These are phyloP conservation scores for Gossypium australe DNA, from an alignment of 345 rosid genomes.

Conservation along the genomic window DNA sequence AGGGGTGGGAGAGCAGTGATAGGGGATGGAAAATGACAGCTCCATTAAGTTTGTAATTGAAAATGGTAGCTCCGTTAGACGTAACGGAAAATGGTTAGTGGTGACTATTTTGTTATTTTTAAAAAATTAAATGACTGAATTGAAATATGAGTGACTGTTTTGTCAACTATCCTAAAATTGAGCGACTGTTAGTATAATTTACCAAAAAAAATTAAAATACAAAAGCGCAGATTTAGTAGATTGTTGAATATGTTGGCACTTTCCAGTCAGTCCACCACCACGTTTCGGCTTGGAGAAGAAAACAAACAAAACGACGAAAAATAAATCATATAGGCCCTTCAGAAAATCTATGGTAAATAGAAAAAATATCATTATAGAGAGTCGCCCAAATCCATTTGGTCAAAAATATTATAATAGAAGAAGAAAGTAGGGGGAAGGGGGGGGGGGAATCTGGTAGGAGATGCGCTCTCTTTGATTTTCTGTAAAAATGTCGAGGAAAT, in stretches of 20 bases:
- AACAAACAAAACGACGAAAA: neutral
- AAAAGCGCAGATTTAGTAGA: neutral
- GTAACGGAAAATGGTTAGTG: accelerated
- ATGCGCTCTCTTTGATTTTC: neutral
- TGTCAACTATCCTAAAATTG: accelerated
- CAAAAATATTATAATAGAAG: neutral
- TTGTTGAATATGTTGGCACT: neutral
- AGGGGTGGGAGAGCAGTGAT: too few relatives aligned
- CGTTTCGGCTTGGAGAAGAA: neutral
- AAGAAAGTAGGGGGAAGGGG: neutral
- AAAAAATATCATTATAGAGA: too few relatives aligned
- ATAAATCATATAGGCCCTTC: neutral
- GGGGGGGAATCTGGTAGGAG: neutral
- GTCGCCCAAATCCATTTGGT: neutral
- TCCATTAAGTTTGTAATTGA: too few relatives aligned
- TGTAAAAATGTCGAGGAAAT: neutral
- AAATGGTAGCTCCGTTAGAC: accelerated
- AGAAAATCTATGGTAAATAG: neutral
- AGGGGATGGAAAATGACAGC: too few relatives aligned
- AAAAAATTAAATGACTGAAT: accelerated
- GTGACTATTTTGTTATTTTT: too few relatives aligned
- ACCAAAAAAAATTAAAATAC: neutral
- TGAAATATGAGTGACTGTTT: accelerated
- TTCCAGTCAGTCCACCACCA: too few relatives aligned
- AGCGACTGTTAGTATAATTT: accelerated